Base-by-base conservation (phyloP, 148 eudicot species). In the Amaranthus hypochondriacus region DNA sequence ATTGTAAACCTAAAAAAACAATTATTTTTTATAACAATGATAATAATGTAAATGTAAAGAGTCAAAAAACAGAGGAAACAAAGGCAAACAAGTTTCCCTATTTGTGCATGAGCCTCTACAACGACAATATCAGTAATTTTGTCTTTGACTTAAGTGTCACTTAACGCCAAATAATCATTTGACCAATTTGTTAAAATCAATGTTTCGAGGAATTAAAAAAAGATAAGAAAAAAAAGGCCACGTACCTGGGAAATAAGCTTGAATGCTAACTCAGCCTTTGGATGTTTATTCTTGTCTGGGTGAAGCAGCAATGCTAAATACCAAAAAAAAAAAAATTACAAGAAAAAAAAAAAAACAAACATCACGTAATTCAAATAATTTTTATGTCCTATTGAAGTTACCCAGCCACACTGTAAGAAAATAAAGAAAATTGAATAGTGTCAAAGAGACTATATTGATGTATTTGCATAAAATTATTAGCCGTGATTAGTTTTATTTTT, bases 201-300 rank as follows among this genome's bases (percentile, higher is more conserved):
- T 49, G 13, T 47, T 67, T 50, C 39, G 9, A 4, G 14, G 9
- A 3, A 13, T 8, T 4, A 56, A 9, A 0, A 10, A 15, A 46
- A 5, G 7, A 42, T 48, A 3, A 21, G 9, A 56, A 9, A 1
- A 2, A 7, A 54, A 55, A 51, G 7, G 7, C 13, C 60, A 52
- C 48, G 11, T 53, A 89, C 97, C 97, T 92, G 88, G 21, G 85
- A 87, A 10, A 92, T 84, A 71, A 92, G 86, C 78, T 90, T 92
- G 90, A 92, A 92, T 8, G 96, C 92, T 56, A 85, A 70, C 66
- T 89, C 96, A 53, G 97, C 97, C 76, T 84, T 86, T 48, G 97
- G 91, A 76, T 92, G 96, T 67, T 80, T 89, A 77, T 90, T 92
- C 78, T 92, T 90, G 83, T 92, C 96, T 67, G 96, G 98, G 82